These are phyloP conservation scores for Manihot esculenta DNA, from an alignment of 441 rosid genomes.

Conservation along the genomic window DNA sequence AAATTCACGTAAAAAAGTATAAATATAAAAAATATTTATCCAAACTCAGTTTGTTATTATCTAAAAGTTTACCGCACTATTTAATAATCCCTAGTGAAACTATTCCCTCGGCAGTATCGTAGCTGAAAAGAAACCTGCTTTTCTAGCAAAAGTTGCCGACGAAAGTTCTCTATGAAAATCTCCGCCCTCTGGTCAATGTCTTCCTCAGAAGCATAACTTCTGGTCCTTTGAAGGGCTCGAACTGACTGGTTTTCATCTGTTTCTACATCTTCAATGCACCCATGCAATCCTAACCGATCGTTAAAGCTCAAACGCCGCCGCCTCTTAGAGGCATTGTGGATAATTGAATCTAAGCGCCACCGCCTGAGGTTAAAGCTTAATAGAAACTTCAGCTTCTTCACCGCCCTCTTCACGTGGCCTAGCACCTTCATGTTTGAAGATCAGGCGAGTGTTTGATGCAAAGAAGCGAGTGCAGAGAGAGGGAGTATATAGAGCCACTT, in stretches of 20 bases:
- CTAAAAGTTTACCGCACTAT: no score
- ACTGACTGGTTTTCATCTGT: conserved; percentile 10
- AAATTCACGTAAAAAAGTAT: no score
- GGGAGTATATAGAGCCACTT: background rate
- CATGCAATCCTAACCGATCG: conserved; percentile 38
- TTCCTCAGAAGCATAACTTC: conserved; percentile 47
- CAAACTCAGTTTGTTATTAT: no score
- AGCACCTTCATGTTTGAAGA: conserved; percentile 27
- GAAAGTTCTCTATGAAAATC: conserved; percentile 69
- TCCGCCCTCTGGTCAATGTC: conserved; percentile 78
- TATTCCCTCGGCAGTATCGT: conserved; percentile 17
- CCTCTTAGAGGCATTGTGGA: conserved; percentile 9
- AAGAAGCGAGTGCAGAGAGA: no score
- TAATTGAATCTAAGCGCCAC: conserved; percentile 34
- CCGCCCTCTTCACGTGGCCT: conserved; percentile 38
- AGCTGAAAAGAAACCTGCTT: conserved; percentile 73
- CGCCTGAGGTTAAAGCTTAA: conserved; percentile 25
- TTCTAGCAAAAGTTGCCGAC: conserved; percentile 63
- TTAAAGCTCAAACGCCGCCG: conserved; percentile 38
- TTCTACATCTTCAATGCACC: conserved; percentile 31
- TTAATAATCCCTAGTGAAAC: conserved; percentile 14
- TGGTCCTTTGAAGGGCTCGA: conserved; percentile 33
- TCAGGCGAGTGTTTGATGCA: background rate
- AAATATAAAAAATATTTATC: no score
- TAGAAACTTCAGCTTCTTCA: conserved; percentile 42